Conservation (phyloP, 345 rosid genomes). For the Mercurialis annua region DNA sequence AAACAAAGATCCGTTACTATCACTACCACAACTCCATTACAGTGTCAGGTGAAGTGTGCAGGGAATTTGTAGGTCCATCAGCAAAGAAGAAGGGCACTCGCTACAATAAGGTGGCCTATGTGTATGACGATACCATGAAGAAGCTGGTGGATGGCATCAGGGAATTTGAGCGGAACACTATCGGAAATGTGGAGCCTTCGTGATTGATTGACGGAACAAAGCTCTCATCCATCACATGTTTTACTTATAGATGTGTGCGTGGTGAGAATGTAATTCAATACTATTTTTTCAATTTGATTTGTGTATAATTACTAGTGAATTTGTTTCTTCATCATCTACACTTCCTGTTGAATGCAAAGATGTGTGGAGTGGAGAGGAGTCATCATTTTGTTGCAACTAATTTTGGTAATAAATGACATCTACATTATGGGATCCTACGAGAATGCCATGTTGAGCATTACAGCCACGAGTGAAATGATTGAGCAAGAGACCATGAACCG, state of each 20-base stretch:
- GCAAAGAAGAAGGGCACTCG: conserved; percentile 49
- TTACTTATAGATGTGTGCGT: background rate
- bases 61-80: conserved; percentile 48
- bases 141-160: conserved; percentile 52
- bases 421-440: too few species aligned
- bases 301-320: background rate
- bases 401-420: background rate
- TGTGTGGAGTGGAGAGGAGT: background rate
- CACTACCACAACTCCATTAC: conserved; percentile 78
- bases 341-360: background rate
- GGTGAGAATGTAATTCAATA: too few species aligned
- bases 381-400: background rate
- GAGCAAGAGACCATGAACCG: background rate
- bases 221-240: background rate
- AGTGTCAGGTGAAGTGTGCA: conserved; percentile 57
- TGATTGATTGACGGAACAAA: too few species aligned
- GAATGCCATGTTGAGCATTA: background rate
- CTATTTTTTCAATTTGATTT: background rate
- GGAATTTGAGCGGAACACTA: conserved; percentile 53
- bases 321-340: background rate
- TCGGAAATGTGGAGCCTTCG: conserved; percentile 27
- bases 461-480: background rate
- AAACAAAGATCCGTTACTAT: conserved; percentile 65
- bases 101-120: conserved; percentile 57
- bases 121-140: conserved; percentile 70